Evolutionary conservation across 2,329 filamentous ascomycete genomes (phyloP).

Genomic region (Talaromyces sp.): DNA sequence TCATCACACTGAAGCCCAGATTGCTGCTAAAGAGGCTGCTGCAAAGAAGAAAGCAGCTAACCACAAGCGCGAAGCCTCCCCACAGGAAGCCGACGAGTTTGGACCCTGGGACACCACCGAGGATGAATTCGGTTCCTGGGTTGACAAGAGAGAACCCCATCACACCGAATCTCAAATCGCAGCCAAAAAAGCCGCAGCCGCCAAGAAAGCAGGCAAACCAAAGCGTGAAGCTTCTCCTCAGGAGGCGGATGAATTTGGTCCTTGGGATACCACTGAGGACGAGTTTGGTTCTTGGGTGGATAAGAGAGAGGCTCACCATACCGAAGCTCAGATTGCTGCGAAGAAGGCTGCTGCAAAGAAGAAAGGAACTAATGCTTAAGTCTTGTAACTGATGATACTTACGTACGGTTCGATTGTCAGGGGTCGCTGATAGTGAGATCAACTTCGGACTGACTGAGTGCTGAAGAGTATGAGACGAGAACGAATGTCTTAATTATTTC

Average conservation of each 20-base stretch:
- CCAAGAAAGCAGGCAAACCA: background rate
- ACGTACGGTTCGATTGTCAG: background rate
- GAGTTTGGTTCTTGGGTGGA: background rate
- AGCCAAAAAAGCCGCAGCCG: background rate
- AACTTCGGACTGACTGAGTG: background rate
- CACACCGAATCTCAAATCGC: background rate
- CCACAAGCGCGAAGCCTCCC: background rate
- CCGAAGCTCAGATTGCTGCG: background rate
- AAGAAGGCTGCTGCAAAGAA: background rate
- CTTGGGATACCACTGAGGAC: background rate
- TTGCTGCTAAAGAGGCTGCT: background rate
- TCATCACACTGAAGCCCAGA: background rate
- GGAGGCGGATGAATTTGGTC: background rate
- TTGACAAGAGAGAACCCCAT: background rate
- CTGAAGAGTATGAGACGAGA: background rate
- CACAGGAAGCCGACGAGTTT: background rate
- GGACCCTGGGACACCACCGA: background rate
- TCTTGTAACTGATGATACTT: background rate
- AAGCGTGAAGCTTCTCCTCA: slow-evolving; percentile 5
- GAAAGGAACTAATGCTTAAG: background rate
- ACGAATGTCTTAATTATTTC: background rate
- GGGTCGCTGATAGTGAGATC: background rate
- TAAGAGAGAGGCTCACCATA: background rate
- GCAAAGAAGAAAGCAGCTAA: background rate
- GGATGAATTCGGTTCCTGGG: slow-evolving; percentile 2